Evolutionary conservation across 2,329 filamentous ascomycete species (phyloP).

Genomic region (Aspergillus alliaceus): DNA sequence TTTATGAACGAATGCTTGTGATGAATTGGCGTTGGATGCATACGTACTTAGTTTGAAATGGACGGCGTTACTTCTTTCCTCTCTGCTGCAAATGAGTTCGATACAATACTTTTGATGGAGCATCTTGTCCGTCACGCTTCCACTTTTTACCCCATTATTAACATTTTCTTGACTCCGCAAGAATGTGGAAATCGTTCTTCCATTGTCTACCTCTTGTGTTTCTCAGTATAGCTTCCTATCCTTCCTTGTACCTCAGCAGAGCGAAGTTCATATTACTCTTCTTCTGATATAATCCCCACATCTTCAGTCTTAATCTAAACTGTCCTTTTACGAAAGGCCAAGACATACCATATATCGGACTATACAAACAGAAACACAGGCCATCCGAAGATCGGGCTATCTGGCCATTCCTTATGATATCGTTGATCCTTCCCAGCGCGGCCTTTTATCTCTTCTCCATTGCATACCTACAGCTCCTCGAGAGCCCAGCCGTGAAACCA

Average conservation of each 20-base stretch:
- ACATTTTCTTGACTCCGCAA: neutral
- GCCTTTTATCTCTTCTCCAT: neutral
- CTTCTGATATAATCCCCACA: too few species aligned
- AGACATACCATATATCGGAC: neutral
- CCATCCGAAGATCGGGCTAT: too few species aligned
- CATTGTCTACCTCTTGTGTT: neutral
- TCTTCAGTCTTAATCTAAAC: too few species aligned
- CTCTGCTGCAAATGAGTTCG: neutral
- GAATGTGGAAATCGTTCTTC: neutral
- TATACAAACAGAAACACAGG: neutral
- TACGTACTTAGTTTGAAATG: neutral
- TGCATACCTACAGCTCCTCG: neutral
- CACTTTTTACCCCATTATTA: neutral
- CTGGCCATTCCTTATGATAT: too few species aligned
- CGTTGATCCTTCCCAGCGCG: neutral
- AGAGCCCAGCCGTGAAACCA: neutral
- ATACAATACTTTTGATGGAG: neutral
- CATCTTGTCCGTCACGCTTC: neutral
- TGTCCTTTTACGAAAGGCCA: neutral
- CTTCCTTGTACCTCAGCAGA: too few species aligned
- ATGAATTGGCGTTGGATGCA: neutral
- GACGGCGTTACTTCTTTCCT: neutral
- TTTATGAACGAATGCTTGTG: slow-evolving; percentile 1
- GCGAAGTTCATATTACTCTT: too few species aligned
- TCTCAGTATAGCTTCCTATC: neutral